Evolutionary conservation across 176 grass and related monocot genomes (phyloP).

Genomic region (Chrysopogon serrulatus): DNA sequence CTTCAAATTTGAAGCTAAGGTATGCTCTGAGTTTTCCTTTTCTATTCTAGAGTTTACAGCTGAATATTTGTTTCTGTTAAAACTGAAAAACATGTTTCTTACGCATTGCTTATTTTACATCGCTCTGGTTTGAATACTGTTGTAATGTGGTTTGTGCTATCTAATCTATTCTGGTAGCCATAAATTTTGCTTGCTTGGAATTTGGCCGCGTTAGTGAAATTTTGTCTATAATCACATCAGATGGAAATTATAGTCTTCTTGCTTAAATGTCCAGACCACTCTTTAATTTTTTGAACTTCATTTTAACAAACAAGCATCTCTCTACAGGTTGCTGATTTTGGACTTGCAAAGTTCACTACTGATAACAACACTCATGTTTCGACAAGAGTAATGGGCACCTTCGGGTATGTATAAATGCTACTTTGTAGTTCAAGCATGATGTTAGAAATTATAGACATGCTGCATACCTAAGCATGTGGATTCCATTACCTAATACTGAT

Average conservation of each 20-base stretch:
- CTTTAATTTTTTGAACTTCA: not conserved
- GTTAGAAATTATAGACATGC: not conserved
- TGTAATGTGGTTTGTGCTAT: not conserved
- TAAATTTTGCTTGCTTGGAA: not conserved
- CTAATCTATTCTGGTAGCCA: not conserved
- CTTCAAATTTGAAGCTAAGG: constrained; percentile 74
- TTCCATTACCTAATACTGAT: not conserved
- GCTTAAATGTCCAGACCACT: not conserved
- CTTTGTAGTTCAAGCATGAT: not conserved
- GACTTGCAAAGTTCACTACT: constrained; percentile 62
- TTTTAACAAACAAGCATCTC: not conserved
- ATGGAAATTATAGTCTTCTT: not conserved
- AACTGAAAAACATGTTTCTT: not conserved
- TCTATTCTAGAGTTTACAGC: not conserved
- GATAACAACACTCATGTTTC: constrained; percentile 79
- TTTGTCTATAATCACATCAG: not conserved
- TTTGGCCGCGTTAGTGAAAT: not conserved
- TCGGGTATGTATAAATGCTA: constrained; percentile 51
- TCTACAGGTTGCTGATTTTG: constrained; percentile 72
- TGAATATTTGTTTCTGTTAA: not conserved
- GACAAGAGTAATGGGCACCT: constrained; percentile 73
- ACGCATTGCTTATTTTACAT: not conserved
- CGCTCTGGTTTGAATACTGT: not conserved
- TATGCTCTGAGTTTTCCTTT: constrained; percentile 28
- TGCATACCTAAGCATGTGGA: not conserved